Percentiles rank a stretch among this genome's conserved stretches.
Evolutionary conservation across 1,139 yeast species (phyloP).

Genomic region (Zhuliangozyma parablackwelliae): DNA sequence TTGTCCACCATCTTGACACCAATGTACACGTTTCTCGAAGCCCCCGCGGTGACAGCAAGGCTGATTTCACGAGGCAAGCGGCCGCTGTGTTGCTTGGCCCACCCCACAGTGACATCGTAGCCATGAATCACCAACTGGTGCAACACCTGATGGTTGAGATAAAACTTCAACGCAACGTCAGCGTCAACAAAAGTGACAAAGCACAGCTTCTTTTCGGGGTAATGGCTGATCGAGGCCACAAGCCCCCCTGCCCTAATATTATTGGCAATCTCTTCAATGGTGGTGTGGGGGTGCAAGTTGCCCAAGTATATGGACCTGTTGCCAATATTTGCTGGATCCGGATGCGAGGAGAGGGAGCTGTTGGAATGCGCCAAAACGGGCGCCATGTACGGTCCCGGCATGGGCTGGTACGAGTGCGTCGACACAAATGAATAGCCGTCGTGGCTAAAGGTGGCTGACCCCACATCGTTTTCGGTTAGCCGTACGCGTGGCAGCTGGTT

Average conservation of each 20-base stretch:
- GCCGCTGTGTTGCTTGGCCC: conserved; percentile 46
- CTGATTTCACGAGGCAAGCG: conserved; percentile 36
- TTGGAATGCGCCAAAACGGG: conserved; percentile 1
- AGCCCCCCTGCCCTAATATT: conserved; percentile 48
- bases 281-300: conserved; percentile 40
- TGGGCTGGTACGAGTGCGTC: conserved; percentile 1
- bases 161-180: conserved; percentile 38
- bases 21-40: conserved; percentile 45
- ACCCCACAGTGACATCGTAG: conserved; percentile 40
- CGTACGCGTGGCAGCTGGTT: no score
- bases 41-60: conserved; percentile 46
- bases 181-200: conserved; percentile 46
- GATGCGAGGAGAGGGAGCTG: conserved; percentile 2
- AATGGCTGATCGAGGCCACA: conserved; percentile 36
- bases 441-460: background rate
- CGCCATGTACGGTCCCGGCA: conserved; percentile 3
- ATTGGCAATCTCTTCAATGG: conserved; percentile 47
- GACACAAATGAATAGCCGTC: background rate
- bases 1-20: conserved; percentile 30
- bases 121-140: conserved; percentile 47
- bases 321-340: conserved; percentile 27
- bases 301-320: conserved; percentile 45
- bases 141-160: conserved; percentile 40
- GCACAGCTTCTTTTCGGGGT: conserved; percentile 37
- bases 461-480: no score